Base-by-base conservation (phyloP, 768 basidiomycete genomes). In the Suillus fuscotomentosus region DNA sequence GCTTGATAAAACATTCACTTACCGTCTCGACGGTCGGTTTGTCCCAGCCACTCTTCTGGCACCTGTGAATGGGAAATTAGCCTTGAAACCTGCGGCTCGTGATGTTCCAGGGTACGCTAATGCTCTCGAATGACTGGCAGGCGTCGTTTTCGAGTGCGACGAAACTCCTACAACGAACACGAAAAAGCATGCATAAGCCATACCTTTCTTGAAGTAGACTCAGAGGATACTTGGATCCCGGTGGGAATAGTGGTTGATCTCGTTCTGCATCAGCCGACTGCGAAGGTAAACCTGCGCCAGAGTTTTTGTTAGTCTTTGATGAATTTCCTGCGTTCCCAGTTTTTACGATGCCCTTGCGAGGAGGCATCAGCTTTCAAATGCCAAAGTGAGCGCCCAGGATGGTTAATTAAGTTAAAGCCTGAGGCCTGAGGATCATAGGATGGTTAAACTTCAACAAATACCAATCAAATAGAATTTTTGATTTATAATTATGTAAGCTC, bases 281-380 rank as follows among this genome's bases (percentile, higher is more conserved):
- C 5, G 71, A 53, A 45, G 68, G 62, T 8, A 70, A 34, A 41
- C 66, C n/a, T 43, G 60, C 64, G 42, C 54, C 59, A 9, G 73
- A 60, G 51, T 75, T 79, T 45, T 69, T 72, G 17, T 68, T 65
- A 14, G 80, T 68, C 67, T 92, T 94, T 39, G 89, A 83, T 1
- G 91, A 91, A 70, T 93, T 95, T 56, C 94, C 92, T n/a, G 92
- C 90, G 74, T 94, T 94, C 51, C 94, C 94, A 64, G 91, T 90
- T 74, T 90, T 92, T 67, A 94, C 88, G 60, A 95, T 92, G 67
- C 90, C 89, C 78, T 83, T 88, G 63, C 82, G 84, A 17, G 88
- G 86, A 64, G 88, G 83, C 90, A 91, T 89, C 36, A 38, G n/a
- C 36, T 61, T 36, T 55, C n/a, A 50, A 50, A 13, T 50, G 24